A percentile compares a stretch with the other conserved stretches of the same genome.
phyloP scores from a whole-genome alignment of 139 green algal species.

The Pedinophyceae sp. region DNA sequence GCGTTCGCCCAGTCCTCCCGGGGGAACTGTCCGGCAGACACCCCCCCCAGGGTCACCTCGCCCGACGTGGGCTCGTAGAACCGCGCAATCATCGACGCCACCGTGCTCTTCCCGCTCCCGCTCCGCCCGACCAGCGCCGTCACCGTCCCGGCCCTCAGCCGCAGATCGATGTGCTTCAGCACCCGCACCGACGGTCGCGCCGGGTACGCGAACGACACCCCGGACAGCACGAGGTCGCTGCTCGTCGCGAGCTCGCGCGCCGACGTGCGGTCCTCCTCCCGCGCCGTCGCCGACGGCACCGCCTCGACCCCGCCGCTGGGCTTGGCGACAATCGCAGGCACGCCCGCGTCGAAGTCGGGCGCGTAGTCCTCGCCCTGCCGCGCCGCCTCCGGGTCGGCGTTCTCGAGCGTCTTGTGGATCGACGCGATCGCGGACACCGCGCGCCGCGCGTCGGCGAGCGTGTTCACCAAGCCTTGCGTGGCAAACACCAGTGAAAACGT shows the following conservation, averaged over 20 bases:
- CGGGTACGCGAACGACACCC: conserved; percentile 61
- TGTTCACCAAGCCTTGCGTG: conserved; percentile 60
- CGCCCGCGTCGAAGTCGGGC: no score
- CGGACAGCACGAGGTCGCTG: conserved; percentile 37
- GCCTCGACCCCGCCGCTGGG: conserved; percentile 11
- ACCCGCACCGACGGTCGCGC: conserved; percentile 34
- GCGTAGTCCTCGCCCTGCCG: conserved; percentile 13
- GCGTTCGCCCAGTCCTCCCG: not conserved
- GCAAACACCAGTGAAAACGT: conserved; percentile 78
- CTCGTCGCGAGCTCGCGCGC: conserved; percentile 20
- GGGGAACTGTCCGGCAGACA: not conserved
- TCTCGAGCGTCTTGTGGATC: conserved; percentile 31
- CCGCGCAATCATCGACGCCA: conserved; percentile 54
- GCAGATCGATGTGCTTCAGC: conserved; percentile 39
- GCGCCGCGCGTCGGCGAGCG: conserved; percentile 44
- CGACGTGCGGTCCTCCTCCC: not conserved
- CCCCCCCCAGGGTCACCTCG: conserved; percentile 20
- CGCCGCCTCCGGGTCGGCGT: conserved; percentile 17
- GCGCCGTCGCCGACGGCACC: conserved; percentile 6
- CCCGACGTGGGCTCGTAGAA: conserved; percentile 35
- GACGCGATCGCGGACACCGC: conserved; percentile 11
- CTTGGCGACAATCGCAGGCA: not conserved
- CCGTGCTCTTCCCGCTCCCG: conserved; percentile 65
- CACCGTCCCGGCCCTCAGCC: conserved; percentile 43
- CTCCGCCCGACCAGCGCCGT: conserved; percentile 68